Percentiles rank a stretch among this genome's conserved stretches.
Conservation (phyloP, 352 stramenopile species). For the Saprolegnia diclina region DNA sequence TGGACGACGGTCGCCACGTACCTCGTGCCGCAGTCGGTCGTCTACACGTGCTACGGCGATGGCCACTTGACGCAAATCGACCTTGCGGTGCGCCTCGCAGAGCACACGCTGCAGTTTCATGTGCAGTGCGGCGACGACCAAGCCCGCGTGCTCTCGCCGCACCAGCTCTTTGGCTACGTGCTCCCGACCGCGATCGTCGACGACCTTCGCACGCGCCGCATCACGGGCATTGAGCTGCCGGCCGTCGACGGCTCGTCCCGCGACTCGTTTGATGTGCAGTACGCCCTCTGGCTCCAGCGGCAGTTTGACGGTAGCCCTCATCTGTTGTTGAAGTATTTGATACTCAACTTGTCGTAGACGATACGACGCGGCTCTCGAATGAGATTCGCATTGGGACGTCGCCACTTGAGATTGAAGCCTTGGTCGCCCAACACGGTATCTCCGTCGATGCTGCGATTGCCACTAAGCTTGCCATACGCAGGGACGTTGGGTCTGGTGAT, state of each 20-base stretch:
- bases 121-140: conserved; percentile 46
- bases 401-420: conserved; percentile 17
- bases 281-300: conserved; percentile 81
- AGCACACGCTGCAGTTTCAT: conserved; percentile 77
- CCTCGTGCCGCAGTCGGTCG: conserved; percentile 13
- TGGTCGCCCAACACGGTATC: conserved; percentile 35
- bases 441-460: not conserved
- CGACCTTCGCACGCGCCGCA: conserved; percentile 65
- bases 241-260: conserved; percentile 10
- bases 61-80: conserved; percentile 79
- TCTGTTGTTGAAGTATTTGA: no score
- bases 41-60: conserved; percentile 75
- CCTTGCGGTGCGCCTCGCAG: conserved; percentile 45
- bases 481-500: conserved; percentile 23
- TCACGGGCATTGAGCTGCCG: conserved; percentile 30
- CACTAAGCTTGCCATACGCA: not conserved
- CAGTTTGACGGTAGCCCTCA: conserved; percentile 49
- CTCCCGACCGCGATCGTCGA: conserved; percentile 53
- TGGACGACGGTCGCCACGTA: conserved; percentile 10
- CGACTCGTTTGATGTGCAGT: conserved; percentile 74
- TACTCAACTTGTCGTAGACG: conserved; percentile 30
- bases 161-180: conserved; percentile 71
- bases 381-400: conserved; percentile 27
- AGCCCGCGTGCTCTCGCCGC: conserved; percentile 54
- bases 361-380: conserved; percentile 38